Percentiles rank a stretch among this genome's conserved stretches.
Conservation (phyloP, 495 filamentous ascomycete species). For the Neurospora sp. region DNA sequence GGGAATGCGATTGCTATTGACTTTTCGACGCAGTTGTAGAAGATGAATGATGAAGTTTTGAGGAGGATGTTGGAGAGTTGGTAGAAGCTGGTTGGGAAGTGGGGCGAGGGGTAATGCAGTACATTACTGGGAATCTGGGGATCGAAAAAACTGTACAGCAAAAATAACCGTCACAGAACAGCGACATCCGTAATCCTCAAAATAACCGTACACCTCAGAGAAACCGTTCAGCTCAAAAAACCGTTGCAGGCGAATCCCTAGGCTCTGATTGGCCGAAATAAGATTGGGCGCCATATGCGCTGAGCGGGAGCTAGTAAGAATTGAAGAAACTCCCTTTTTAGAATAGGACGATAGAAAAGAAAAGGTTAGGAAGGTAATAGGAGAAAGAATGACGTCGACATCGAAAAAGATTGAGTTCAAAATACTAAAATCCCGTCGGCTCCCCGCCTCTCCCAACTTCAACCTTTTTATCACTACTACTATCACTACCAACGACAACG, state of each 20-base stretch:
- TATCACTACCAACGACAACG: no score
- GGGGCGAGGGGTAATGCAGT: no score
- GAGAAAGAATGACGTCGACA: background rate
- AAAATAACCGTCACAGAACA: no score
- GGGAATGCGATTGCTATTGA: constrained; percentile 13
- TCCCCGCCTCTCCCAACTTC: background rate
- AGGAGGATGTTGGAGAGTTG: background rate
- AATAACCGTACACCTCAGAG: no score
- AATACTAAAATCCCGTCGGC: background rate
- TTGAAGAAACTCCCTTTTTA: background rate
- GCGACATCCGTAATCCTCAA: no score
- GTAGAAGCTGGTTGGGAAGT: background rate
- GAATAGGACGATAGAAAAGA: background rate
- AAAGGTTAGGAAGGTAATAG: background rate
- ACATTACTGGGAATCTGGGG: background rate
- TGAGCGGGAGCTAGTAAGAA: background rate
- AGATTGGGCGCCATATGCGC: background rate
- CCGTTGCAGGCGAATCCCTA: no score
- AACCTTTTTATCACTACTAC: background rate
- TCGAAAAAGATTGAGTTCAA: background rate
- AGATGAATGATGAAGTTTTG: constrained; percentile 10
- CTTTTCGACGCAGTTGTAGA: constrained; percentile 7
- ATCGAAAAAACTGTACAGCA: no score
- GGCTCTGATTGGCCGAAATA: background rate
- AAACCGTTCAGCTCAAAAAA: no score